phyloP scores from a whole-genome alignment of 1,284 basidiomycete species.

The Naganishia albida region DNA sequence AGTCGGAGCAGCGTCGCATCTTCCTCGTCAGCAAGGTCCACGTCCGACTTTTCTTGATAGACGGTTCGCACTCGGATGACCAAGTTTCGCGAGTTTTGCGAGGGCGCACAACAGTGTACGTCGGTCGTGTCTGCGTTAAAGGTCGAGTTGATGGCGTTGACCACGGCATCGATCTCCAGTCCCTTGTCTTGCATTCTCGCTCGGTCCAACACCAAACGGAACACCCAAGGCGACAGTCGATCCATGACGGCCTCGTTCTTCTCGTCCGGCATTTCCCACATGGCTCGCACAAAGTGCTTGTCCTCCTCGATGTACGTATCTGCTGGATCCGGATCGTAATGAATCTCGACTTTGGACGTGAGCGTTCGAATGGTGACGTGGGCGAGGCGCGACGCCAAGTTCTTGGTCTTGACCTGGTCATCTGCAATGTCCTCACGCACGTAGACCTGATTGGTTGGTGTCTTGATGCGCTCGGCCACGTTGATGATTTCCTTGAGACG shows the following conservation, averaged over 20 bases:
- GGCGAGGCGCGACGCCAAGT: constrained; percentile 62
- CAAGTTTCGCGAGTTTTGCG: constrained; percentile 95
- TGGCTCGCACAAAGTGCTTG: constrained; percentile 92
- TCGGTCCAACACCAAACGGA: constrained; percentile 94
- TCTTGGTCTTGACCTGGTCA: constrained; percentile 63
- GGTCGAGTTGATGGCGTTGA: constrained; percentile 86
- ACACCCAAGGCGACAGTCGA: constrained; percentile 92
- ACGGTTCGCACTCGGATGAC: constrained; percentile 92
- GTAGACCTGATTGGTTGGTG: constrained; percentile 90
- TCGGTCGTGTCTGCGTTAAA: constrained; percentile 76
- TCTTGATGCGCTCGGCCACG: constrained; percentile 97
- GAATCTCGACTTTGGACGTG: constrained; percentile 94
- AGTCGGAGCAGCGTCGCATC: constrained; percentile 97
- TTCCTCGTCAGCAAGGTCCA: constrained; percentile 75
- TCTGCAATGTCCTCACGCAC: constrained; percentile 74
- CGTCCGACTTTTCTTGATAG: constrained; percentile 83
- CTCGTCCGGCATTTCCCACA: constrained; percentile 99
- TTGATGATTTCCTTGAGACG: constrained; percentile 99
- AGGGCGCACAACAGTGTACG: constrained; percentile 87
- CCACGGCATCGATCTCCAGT: constrained; percentile 92
- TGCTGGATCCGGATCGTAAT: constrained; percentile 93
- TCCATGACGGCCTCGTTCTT: constrained; percentile 89
- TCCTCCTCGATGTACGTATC: constrained; percentile 97
- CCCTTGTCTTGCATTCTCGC: constrained; percentile 98
- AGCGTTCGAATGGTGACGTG: constrained; percentile 94